A percentile compares a stretch with the other conserved stretches of the same genome.
These are phyloP conservation scores for Apiospora rasikravindrae DNA, from an alignment of 2,329 filamentous ascomycete species.

Conservation along the genomic window DNA sequence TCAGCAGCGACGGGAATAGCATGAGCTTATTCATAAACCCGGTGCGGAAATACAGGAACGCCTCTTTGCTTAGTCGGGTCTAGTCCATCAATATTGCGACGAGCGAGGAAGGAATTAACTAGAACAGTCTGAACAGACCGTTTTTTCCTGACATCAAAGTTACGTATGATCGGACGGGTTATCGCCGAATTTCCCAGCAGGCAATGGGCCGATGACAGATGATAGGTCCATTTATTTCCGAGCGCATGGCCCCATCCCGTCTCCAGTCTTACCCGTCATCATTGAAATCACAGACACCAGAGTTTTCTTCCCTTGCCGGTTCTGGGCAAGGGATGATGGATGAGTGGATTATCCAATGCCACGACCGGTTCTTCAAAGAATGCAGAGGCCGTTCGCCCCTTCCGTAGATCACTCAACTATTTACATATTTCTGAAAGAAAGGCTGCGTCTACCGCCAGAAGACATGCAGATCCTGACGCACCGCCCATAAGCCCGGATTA, in stretches of 20 bases:
- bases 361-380: background rate
- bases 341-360: background rate
- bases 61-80: background rate
- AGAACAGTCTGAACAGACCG: background rate
- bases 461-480: background rate
- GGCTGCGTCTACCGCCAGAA: background rate
- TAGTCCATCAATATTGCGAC: background rate
- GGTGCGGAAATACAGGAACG: background rate
- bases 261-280: background rate
- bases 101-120: background rate
- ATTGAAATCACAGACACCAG: background rate
- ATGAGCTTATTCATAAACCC: background rate
- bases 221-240: background rate
- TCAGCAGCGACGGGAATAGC: background rate
- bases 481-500: background rate
- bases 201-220: constrained; percentile 10
- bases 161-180: background rate
- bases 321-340: background rate
- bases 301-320: background rate
- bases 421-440: background rate
- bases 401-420: background rate
- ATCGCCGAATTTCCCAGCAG: background rate
- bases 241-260: background rate
- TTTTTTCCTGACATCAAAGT: background rate
- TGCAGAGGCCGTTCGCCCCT: background rate